Base-by-base conservation (phyloP, 2,329 filamentous ascomycete species). In the Beauveria brongniartii region DNA sequence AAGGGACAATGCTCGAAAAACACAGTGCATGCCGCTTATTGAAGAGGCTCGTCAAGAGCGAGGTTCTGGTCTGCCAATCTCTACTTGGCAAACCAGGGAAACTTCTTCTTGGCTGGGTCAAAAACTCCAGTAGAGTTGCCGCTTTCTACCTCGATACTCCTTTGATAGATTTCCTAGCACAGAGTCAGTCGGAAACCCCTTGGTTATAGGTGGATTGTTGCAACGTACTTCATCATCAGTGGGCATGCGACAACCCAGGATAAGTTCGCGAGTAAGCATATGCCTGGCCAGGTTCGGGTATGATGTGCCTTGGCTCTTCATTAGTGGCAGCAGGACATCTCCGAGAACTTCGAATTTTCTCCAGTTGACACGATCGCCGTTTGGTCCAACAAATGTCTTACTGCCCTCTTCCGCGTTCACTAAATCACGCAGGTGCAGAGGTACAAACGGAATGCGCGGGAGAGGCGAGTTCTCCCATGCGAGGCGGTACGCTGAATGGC, bases 331-430 rank as follows among this genome's bases (percentile, higher is more conserved):
- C 58, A 97, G 82, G 5, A 97, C 90, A 67, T 97, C 93, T 7
- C 92, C 92, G 74, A 97, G 86, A 37, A 99, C 88, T 73, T 97
- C 93, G 69, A 97, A 99, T 72, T 99, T 99, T 74, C 89, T 92
- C 94, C 94, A 99, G 72, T 97, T 97, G 71, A 99, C 90, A 56
- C 90, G 81, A 64, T 91, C 84, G 65, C 80, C 84, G 63, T 85
- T 81, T 2, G 83, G 80, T 8, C 89, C 91, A 1, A 97, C 79
- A 71, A 96, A 93, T 0, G 94, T 97, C 69, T 85, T 85, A 73
- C 94, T 97, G 40, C 93, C 94, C 74, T 96, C 90, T 69, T 96
- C 91, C 0, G 94, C 93, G 14, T 90, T 91, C 1, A 96, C 91
- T 26, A 99, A 80, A 74, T 99, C 94, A 65, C 92, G 84, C 48